Percentiles rank a stretch among this genome's conserved stretches.
These are phyloP conservation scores for Medakamo hakoo DNA, from an alignment of 139 green algal genomes.

Conservation along the genomic window DNA sequence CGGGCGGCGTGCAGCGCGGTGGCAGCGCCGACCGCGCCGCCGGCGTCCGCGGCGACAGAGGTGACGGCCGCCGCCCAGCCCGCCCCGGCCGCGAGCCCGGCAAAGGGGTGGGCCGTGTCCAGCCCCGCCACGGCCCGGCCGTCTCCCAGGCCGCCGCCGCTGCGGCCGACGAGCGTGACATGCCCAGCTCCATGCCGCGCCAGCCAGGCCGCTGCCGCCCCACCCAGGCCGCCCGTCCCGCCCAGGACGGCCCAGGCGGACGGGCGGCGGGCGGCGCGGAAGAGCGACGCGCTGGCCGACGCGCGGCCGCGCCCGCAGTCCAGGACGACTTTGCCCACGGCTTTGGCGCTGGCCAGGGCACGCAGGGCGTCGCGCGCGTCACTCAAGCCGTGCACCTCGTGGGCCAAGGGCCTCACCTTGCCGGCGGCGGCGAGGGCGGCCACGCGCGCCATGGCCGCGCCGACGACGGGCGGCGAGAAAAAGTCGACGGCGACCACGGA, in stretches of 20 bases:
- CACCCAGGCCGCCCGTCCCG: slow-evolving; percentile 21
- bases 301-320: too few species aligned
- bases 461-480: slow-evolving; percentile 40
- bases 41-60: too few species aligned
- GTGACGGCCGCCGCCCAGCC: background rate
- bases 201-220: slow-evolving; percentile 43
- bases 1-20: background rate
- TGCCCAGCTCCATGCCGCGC: too few species aligned
- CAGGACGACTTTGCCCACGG: slow-evolving; percentile 76
- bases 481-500: slow-evolving; percentile 73
- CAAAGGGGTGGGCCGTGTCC: slow-evolving; percentile 19
- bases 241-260: slow-evolving; percentile 12
- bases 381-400: slow-evolving; percentile 20
- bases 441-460: slow-evolving; percentile 17
- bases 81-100: background rate
- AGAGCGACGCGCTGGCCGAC: too few species aligned
- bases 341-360: slow-evolving; percentile 61
- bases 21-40: background rate
- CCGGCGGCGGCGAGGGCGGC: slow-evolving; percentile 23
- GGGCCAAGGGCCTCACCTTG: slow-evolving; percentile 27
- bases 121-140: background rate
- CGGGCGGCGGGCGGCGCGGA: background rate
- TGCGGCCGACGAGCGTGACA: too few species aligned
- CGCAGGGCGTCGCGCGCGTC: slow-evolving; percentile 45
- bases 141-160: too few species aligned